These are phyloP conservation scores for Boletus vinaceobasis DNA, from an alignment of 768 basidiomycete species.

Conservation along the genomic window DNA sequence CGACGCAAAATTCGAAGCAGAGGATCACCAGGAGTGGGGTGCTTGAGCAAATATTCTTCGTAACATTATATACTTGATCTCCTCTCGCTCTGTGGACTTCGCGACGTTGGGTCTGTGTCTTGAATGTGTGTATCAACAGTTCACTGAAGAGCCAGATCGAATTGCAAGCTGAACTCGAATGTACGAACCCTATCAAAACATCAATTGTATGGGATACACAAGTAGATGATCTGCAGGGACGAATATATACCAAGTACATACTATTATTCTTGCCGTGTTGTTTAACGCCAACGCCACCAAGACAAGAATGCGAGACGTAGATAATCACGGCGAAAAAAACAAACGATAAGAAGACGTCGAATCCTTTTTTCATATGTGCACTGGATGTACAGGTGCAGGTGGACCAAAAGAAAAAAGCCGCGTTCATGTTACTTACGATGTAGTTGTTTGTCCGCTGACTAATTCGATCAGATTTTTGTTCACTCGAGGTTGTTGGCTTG, in stretches of 20 bases:
- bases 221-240: slow-evolving; percentile 60
- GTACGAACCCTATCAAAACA: slow-evolving; percentile 31
- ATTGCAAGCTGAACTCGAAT: background rate
- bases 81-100: background rate
- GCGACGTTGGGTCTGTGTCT: background rate
- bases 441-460: slow-evolving; percentile 13
- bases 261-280: slow-evolving; percentile 53
- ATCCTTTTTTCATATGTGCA: background rate
- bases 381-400: background rate
- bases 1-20: background rate
- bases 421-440: too few species aligned
- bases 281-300: slow-evolving; percentile 63
- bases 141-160: background rate
- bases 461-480: slow-evolving; percentile 5
- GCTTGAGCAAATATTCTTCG: background rate
- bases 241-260: slow-evolving; percentile 17
- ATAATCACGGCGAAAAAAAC: slow-evolving; percentile 50
- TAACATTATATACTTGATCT: background rate
- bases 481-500: background rate
- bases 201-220: slow-evolving; percentile 44
- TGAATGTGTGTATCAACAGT: background rate
- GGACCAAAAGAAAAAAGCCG: background rate
- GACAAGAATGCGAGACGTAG: slow-evolving; percentile 48
- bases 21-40: slow-evolving; percentile 12
- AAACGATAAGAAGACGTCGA: background rate